Percentiles rank a stretch among this genome's conserved stretches.
phyloP scores from a whole-genome alignment of 495 filamentous ascomycete genomes.

The Lasiosphaeria miniovina region DNA sequence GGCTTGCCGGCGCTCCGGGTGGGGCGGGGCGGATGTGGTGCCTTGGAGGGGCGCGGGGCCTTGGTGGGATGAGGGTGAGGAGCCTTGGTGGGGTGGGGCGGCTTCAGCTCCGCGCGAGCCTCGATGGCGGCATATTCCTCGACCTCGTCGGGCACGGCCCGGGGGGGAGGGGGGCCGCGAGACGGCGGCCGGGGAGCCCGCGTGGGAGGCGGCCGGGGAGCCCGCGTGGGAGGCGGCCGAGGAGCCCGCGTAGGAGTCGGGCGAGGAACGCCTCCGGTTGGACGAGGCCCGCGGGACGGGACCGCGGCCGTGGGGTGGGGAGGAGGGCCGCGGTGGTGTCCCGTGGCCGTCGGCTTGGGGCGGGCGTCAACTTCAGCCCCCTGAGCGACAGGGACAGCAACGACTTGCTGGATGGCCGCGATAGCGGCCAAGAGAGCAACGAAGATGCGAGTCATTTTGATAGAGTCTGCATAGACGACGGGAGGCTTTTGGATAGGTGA shows the following conservation, averaged over 20 bases:
- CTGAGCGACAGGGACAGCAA: constrained; percentile 17
- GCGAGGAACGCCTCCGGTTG: not conserved
- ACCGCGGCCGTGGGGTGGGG: too few species aligned
- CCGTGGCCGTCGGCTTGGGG: not conserved
- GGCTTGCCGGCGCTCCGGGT: not conserved
- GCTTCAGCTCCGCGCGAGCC: not conserved
- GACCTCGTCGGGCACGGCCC: not conserved
- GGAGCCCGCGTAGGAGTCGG: not conserved
- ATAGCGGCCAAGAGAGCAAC: constrained; percentile 18
- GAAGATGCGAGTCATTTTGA: constrained; percentile 22
- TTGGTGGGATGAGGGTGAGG: not conserved
- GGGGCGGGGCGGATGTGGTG: not conserved
- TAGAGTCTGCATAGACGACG: not conserved
- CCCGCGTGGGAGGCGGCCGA: not conserved
- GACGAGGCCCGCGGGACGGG: not conserved
- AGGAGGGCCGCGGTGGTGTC: too few species aligned
- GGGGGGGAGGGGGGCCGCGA: not conserved
- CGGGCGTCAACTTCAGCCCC: not conserved
- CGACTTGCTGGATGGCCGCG: constrained; percentile 17
- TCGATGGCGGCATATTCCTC: not conserved
- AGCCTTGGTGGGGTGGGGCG: not conserved
- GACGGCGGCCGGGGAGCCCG: not conserved
- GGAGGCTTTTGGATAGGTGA: not conserved
- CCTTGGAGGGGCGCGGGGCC: constrained; percentile 1
- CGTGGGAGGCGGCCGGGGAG: not conserved